Base-by-base conservation (phyloP, 2,329 filamentous ascomycete species). In the Mariannaea elegans region DNA sequence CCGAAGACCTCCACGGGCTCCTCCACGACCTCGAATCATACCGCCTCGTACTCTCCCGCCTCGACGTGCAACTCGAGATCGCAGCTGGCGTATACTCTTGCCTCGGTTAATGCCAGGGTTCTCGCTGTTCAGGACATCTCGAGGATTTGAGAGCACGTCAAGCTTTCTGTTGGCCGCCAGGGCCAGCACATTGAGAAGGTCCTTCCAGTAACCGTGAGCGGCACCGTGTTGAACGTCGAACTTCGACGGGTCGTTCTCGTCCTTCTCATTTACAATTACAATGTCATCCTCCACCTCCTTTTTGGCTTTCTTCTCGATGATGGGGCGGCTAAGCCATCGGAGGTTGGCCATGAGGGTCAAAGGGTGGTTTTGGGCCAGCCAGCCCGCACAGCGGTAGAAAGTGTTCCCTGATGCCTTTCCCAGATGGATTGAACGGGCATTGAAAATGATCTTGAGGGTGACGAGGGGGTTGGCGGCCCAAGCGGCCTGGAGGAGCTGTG, bases 201-300 rank as follows among this genome's bases (percentile, higher is more conserved):
- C 85, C 63, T 88, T 87, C 84, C 84, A 88, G 72, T 87, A 88
- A 0, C 86, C 84, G 50, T 88, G 86, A 4, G 86, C 76, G 2
- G 84, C 78, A 0, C 82, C 81, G 34, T 83, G 71, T 44, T 73
- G 72, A 14, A 83, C 77, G 36, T 85, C 79, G 56, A 78, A 77
- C 8, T 69, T 71, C 12, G 69, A 49, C 0, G 66, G 58, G 7
- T 78, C 76, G 14, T 78, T 72, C 6, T 80, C 77, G 13, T 77
- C 71, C 1, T 73, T 69, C 1, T 71, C 68, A 3, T 75, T 71
- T 0, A 70, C 51, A 8, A 76, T 63, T 3, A 78, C 62, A 1
- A 78, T 72, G n/a, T 76, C 75, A 3, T 76, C 75, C 3, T 76
- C 75, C 0, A 62, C 60, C 10, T 77, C 69, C 32, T 74, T 71